Evolutionary conservation across 139 green algal species (phyloP), one percentile per base, ranked within the genome.

Genomic region (Prasinococcaceae sp.): DNA sequence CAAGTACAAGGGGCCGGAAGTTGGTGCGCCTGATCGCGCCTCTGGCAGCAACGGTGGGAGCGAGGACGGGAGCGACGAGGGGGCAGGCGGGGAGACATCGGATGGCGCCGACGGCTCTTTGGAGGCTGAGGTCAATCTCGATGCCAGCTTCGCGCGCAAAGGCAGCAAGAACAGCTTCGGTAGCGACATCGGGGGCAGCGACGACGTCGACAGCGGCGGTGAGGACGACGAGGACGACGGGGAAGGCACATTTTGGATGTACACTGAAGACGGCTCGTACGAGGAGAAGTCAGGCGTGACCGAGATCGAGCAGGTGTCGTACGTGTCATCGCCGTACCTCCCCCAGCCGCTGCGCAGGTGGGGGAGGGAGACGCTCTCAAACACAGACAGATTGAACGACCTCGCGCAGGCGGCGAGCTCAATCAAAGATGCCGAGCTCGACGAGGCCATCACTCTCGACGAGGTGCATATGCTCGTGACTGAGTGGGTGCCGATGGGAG

Each of bases 401-500:
- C 40, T 53, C 28, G 30, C 14, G 22, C 25, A 46, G 9, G 50
- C 50, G 17, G 30, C 30, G 19, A 48, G 14, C 50, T 48, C 30
- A 30, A 58, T 58, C 50, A 46, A 39, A 23, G 25, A 41, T 20
- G 20, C 10, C 23, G 50, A 58, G 23, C 44, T 63, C 5, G 35
- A 55, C 17, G 43, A 63, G 46, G 16, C 12, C 22, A 26, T 60
- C 16, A 4, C 20, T 17, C n/a, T 60, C 12, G 19, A 60, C 53
- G 25, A 60, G 4, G 53, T 53, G 33, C 25, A 37, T 12, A 12
- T 63, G 33, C 17, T 63, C 20, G 6, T 55, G 22, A 30, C 22
- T 20, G 55, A 63, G 44, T 63, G 44, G 43, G 45, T 63, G 3
- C 55, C 55, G 30, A 63, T 63, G 55, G 55, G 55, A 23, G 45